A percentile compares a stretch with the other conserved stretches of the same genome.
phyloP scores from a whole-genome alignment of 2,329 filamentous ascomycete genomes.

The Cercospora canescens region DNA sequence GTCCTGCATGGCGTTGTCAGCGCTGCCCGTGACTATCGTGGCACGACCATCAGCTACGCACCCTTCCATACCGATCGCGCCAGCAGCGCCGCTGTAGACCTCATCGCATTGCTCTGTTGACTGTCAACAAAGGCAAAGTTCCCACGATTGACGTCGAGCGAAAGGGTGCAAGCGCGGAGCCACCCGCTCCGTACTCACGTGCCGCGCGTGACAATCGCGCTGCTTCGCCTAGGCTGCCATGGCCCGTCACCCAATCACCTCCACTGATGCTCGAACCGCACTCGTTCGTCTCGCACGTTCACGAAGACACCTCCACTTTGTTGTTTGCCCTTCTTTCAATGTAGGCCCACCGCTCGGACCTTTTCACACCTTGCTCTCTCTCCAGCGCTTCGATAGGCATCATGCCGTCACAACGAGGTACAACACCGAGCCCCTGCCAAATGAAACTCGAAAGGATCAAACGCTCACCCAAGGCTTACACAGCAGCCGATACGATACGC shows the following conservation, averaged over 20 bases:
- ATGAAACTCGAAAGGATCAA: slow-evolving; percentile 2
- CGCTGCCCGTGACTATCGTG: not conserved
- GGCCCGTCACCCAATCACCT: not conserved
- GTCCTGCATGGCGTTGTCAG: slow-evolving; percentile 50
- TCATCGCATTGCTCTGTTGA: slow-evolving; percentile 29
- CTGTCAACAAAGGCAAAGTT: not conserved
- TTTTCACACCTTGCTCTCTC: not conserved
- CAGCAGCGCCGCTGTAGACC: slow-evolving; percentile 30
- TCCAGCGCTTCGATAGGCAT: not conserved
- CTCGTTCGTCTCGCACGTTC: not conserved
- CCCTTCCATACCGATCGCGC: slow-evolving; percentile 89
- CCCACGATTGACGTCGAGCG: slow-evolving; percentile 16
- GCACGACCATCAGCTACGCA: slow-evolving; percentile 39
- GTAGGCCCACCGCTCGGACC: not conserved
- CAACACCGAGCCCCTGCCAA: not conserved
- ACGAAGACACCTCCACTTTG: not conserved
- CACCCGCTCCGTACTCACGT: slow-evolving; percentile 5
- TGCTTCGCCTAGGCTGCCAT: slow-evolving; percentile 2
- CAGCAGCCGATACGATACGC: slow-evolving; percentile 79
- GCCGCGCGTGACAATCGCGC: not conserved
- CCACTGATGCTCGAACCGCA: not conserved
- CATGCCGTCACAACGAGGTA: slow-evolving; percentile 11
- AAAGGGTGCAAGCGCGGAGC: slow-evolving; percentile 13
- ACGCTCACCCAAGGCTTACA: slow-evolving; percentile 13
- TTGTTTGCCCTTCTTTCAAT: not conserved